Evolutionary conservation across 768 basidiomycete species (phyloP), one percentile per base, ranked within the genome.

Genomic region (Rhizopogon sp.): DNA sequence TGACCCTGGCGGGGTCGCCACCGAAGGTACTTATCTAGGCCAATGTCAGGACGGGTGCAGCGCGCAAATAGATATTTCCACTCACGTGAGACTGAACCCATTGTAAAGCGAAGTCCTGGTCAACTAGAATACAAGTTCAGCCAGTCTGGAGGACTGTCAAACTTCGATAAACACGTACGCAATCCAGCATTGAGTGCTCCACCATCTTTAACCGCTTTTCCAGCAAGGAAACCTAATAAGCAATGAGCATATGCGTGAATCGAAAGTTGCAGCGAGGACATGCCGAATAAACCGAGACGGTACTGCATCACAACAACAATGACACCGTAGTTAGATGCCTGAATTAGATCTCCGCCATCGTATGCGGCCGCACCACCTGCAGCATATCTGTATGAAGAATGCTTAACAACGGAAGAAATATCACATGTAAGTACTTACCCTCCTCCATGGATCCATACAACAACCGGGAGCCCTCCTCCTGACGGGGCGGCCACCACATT

Each of bases 101-200:
- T 29, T 62, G 53, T 13, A 73, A 54, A 5, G 72, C 71, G 49
- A 68, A 71, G 2, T 62, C 54, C 55, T 73, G 72, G 51, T 73
- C 72, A n/a, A 73, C 72, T 73, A 16, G 6, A 55, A 49, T 17
- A 14, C 11, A 41, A 43, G 20, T 25, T 29, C 9, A 33, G 37
- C 13, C 33, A 14, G 8, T 14, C 39, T n/a, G 25, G 33, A 42
- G 17, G 29, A 17, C 10, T 9, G 11, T 22, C 46, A 33, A 31
- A 45, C 11, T 9, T 29, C 28, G 16, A 43, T 6, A 31, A 22
- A 14, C 25, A 69, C 76, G 51, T 55, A 80, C 80, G 63, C 47
- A 82, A 58, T 17, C 79, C 80, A 14, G 75, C 78, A 45, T 81
- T 82, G 53, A 79, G 59, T 2, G 58, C 72, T 6, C 80, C 80